phyloP scores from a whole-genome alignment of 371 early-diverging fungal genomes.

The Batkoa obscura region DNA sequence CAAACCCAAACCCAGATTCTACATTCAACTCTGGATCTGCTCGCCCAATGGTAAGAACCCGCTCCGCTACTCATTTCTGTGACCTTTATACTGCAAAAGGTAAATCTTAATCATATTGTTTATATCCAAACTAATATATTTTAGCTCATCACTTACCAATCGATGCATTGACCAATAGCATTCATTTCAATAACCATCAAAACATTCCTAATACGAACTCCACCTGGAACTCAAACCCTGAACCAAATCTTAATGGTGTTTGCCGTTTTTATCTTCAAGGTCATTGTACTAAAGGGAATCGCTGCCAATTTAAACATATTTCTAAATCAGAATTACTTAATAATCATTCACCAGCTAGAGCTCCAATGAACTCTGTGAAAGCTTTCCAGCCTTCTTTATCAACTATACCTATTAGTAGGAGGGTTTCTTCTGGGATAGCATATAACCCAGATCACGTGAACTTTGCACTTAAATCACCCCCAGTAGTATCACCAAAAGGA shows the following conservation, averaged over 20 bases:
- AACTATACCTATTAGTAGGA: no score
- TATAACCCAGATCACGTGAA: no score
- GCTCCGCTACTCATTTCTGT: neutral
- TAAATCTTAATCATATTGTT: neutral
- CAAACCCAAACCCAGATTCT: neutral
- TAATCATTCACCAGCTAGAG: neutral
- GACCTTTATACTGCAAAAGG: neutral
- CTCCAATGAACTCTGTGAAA: neutral
- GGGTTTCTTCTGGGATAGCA: no score
- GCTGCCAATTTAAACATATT: slow-evolving; percentile 18
- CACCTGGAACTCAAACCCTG: neutral
- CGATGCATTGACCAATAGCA: neutral
- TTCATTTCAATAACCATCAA: neutral
- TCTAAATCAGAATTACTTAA: neutral
- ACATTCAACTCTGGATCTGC: neutral
- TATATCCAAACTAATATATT: no score
- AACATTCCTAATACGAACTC: neutral
- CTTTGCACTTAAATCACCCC: no score
- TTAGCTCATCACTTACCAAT: neutral
- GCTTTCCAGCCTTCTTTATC: neutral
- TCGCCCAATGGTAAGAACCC: neutral
- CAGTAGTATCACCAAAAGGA: no score
- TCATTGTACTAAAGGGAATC: slow-evolving; percentile 30
- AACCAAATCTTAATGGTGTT: slow-evolving; percentile 10
- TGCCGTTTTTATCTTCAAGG: slow-evolving; percentile 35